Evolutionary conservation across 768 basidiomycete genomes (phyloP).

Genomic region (Boletus patriciae): DNA sequence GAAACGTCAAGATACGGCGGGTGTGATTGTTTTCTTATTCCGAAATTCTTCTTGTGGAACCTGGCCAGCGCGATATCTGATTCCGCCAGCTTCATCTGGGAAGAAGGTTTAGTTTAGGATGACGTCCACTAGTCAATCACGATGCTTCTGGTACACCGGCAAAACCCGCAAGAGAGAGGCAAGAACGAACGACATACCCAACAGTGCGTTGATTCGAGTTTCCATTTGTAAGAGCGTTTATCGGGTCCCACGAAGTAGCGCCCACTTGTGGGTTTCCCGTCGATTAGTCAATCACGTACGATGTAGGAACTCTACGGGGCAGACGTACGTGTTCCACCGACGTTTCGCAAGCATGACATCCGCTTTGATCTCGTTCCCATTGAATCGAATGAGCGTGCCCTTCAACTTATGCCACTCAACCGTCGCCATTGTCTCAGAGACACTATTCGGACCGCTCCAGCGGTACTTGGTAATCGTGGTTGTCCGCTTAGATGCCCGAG

Average conservation of each 20-base stretch:
- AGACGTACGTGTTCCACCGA: conserved; percentile 25
- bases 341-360: conserved; percentile 23
- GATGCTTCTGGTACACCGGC: not conserved
- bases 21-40: conserved; percentile 21
- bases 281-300: not conserved
- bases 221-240: conserved; percentile 37
- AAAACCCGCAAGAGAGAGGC: not conserved
- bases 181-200: conserved; percentile 19
- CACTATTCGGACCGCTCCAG: conserved; percentile 20
- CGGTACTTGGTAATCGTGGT: conserved; percentile 28
- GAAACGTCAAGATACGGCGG: conserved; percentile 30
- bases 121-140: not conserved
- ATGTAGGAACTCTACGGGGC: not conserved
- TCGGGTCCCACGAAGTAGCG: conserved; percentile 37
- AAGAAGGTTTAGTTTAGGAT: not conserved
- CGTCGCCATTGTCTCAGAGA: conserved; percentile 32
- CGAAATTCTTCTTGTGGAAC: conserved; percentile 27
- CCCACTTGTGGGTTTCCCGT: conserved; percentile 17
- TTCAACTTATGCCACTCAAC: conserved; percentile 36
- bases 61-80: conserved; percentile 16
- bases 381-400: conserved; percentile 31
- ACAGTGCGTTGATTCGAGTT: conserved; percentile 27
- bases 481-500: conserved; percentile 10
- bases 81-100: conserved; percentile 23
- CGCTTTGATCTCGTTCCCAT: conserved; percentile 29